Conservation (phyloP, 1,284 basidiomycete genomes). For the Irpex rosettiformis region DNA sequence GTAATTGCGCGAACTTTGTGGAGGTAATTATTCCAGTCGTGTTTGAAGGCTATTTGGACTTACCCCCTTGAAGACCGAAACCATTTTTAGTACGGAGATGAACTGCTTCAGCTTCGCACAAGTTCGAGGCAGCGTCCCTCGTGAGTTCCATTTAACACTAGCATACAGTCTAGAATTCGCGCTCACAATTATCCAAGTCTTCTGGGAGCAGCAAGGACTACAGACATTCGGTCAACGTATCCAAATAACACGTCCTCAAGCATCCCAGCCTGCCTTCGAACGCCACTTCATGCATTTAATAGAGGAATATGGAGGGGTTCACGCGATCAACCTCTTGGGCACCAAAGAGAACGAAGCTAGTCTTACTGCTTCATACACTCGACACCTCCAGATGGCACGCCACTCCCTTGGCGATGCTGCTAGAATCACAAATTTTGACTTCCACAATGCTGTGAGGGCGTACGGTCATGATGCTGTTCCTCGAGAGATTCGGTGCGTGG, state of each 20-base stretch:
- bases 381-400: constrained; percentile 66
- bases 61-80: constrained; percentile 69
- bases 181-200: constrained; percentile 50
- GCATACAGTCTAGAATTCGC: constrained; percentile 14
- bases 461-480: constrained; percentile 88
- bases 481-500: constrained; percentile 62
- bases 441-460: constrained; percentile 81
- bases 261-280: constrained; percentile 95
- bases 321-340: constrained; percentile 87
- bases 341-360: constrained; percentile 90
- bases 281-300: constrained; percentile 86
- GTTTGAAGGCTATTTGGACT: constrained; percentile 8
- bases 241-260: constrained; percentile 92
- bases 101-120: constrained; percentile 90
- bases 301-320: constrained; percentile 77
- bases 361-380: constrained; percentile 79
- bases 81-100: constrained; percentile 81
- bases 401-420: constrained; percentile 56
- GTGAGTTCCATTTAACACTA: constrained; percentile 46
- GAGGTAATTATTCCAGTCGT: constrained; percentile 53
- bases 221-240: constrained; percentile 90
- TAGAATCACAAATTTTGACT: constrained; percentile 89
- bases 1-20: constrained; percentile 96
- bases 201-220: constrained; percentile 96
- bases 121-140: constrained; percentile 89